A percentile compares a stretch with the other conserved stretches of the same genome.
These are phyloP conservation scores for Fusarium tanahbumbuense DNA, from an alignment of 2,329 filamentous ascomycete species.

Conservation along the genomic window DNA sequence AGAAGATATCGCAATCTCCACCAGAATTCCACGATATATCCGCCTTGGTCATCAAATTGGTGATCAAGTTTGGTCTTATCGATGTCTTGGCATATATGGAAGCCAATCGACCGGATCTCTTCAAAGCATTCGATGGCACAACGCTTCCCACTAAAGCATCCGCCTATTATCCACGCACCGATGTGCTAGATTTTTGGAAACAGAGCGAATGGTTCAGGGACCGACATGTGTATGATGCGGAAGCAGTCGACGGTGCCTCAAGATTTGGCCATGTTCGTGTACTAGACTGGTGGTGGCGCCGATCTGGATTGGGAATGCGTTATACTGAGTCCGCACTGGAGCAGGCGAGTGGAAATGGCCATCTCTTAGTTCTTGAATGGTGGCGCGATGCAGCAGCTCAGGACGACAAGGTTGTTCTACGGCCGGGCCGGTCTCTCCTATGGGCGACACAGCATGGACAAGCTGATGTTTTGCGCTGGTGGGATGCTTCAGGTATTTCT, in stretches of 20 bases:
- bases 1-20: slow-evolving; percentile 77
- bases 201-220: slow-evolving; percentile 84
- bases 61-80: slow-evolving; percentile 89
- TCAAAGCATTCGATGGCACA: slow-evolving; percentile 87
- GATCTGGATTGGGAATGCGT: slow-evolving; percentile 78
- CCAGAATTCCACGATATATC: slow-evolving; percentile 78
- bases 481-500: slow-evolving; percentile 83
- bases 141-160: slow-evolving; percentile 90
- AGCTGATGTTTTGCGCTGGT: slow-evolving; percentile 84
- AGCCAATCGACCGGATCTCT: slow-evolving; percentile 74
- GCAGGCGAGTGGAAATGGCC: slow-evolving; percentile 85
- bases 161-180: slow-evolving; percentile 83
- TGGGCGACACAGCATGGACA: slow-evolving; percentile 87
- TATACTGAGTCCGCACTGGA: slow-evolving; percentile 91
- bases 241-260: slow-evolving; percentile 89
- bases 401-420: slow-evolving; percentile 70
- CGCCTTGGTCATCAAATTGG: slow-evolving; percentile 83
- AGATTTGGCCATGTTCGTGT: slow-evolving; percentile 86
- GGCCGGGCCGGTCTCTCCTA: slow-evolving; percentile 86
- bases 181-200: slow-evolving; percentile 92
- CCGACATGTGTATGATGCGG: slow-evolving; percentile 81
- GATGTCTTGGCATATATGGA: slow-evolving; percentile 78
- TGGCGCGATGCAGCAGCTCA: slow-evolving; percentile 80
- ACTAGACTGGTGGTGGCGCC: slow-evolving; percentile 91
- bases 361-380: slow-evolving; percentile 90